Evolutionary conservation across 2,329 filamentous ascomycete genomes (phyloP).

Genomic region (Didymellaceae sp.): DNA sequence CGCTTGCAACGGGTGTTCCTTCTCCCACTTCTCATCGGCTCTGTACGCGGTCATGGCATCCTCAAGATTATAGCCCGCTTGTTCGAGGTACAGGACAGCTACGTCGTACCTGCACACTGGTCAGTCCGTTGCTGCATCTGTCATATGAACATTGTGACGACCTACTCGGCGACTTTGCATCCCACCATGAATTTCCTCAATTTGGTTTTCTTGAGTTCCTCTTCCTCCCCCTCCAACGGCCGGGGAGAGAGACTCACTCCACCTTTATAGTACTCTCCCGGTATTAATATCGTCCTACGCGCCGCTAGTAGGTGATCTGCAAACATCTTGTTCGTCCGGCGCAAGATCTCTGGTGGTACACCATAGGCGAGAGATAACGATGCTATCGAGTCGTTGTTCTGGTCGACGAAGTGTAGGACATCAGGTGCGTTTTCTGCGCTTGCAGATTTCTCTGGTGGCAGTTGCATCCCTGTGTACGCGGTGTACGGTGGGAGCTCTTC

Average conservation of each 20-base stretch:
- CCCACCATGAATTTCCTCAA: slow-evolving; percentile 79
- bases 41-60: slow-evolving; percentile 68
- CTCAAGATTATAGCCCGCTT: slow-evolving; percentile 70
- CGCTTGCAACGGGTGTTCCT: slow-evolving; percentile 65
- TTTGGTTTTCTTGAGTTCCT: slow-evolving; percentile 72
- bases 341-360: slow-evolving; percentile 68
- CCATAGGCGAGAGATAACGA: slow-evolving; percentile 75
- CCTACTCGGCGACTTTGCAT: slow-evolving; percentile 78
- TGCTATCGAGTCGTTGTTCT: slow-evolving; percentile 69
- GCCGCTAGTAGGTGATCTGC: slow-evolving; percentile 74
- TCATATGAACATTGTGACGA: slow-evolving; percentile 17
- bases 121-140: background rate
- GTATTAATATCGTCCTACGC: slow-evolving; percentile 73
- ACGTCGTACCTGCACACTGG: slow-evolving; percentile 64
- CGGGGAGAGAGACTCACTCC: slow-evolving; percentile 72
- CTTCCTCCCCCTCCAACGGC: slow-evolving; percentile 76
- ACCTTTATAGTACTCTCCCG: slow-evolving; percentile 71
- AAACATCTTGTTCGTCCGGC: slow-evolving; percentile 72
- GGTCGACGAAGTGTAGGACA: slow-evolving; percentile 76
- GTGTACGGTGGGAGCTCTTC: slow-evolving; percentile 57
- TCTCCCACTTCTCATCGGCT: slow-evolving; percentile 79
- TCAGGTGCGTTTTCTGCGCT: slow-evolving; percentile 59
- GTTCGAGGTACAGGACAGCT: slow-evolving; percentile 76
- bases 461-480: slow-evolving; percentile 37
- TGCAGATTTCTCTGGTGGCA: slow-evolving; percentile 39